Base-by-base conservation (phyloP, 1,284 basidiomycete genomes). In the Moesziomyces sp. region DNA sequence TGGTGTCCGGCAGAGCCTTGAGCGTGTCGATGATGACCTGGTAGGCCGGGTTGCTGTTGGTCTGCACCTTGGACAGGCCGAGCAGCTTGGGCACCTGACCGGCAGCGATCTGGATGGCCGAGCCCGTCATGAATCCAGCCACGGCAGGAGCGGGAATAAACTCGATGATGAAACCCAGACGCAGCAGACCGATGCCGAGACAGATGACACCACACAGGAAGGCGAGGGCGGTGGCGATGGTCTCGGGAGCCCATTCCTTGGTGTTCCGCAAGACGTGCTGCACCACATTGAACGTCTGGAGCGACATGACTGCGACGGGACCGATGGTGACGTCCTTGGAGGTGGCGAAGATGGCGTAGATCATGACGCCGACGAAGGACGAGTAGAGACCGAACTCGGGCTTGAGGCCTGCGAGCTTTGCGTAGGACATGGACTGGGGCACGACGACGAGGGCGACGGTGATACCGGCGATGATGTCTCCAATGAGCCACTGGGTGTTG, bases 321-420 rank as follows among this genome's bases (percentile, higher is more conserved):
- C 82, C 82, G 53, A 84, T 83, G 58, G 82, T 83, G 46, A 84
- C 82, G 53, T 84, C 82, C 73, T 84, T 84, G 52, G 81, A 82
- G 19, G 82, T 84, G 49, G 82, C 82, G 33, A 84, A 84, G 57
- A 84, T 68, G 52, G 79, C 81, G 84, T 94, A 93, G 71, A 91
- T 87, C 70, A 92, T 85, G 19, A 92, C 91, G 21, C 93, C 95
- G 77, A 97, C 90, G 83, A 98, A 98, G 2, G 94, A 94, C 4
- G 94, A 95, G 85, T 98, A 98, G 10, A 98, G 88, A 74, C 97
- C 97, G 82, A 93, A 98, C 85, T 99, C 88, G 3, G 92, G 86
- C 1, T 90, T 87, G 13, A 99, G 89, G 0, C 90, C 91, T 1
- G 96, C 96, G 70, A 99, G 89, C 88, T 93, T 86, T 67, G 85